These are phyloP conservation scores for Coniella vitis DNA, from an alignment of 2,329 filamentous ascomycete species.

Conservation along the genomic window DNA sequence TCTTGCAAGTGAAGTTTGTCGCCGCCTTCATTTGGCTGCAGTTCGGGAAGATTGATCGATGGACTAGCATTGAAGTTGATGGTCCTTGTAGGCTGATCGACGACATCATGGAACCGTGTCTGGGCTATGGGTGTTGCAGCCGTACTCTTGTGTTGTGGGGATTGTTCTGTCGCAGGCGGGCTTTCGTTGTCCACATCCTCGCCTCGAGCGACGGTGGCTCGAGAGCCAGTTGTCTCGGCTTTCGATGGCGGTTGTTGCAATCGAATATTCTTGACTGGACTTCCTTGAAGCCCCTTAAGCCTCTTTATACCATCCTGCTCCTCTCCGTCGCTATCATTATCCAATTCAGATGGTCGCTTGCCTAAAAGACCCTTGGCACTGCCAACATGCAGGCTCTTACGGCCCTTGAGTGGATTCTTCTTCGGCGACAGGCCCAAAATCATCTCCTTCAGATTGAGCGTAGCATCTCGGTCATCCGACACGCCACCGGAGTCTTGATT, in stretches of 20 bases:
- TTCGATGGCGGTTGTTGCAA: constrained; percentile 63
- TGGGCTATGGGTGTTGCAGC: constrained; percentile 50
- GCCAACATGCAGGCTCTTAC: constrained; percentile 72
- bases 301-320: constrained; percentile 59
- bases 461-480: constrained; percentile 52
- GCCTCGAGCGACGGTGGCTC: constrained; percentile 42
- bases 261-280: constrained; percentile 69
- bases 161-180: constrained; percentile 38
- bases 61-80: constrained; percentile 36
- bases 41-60: constrained; percentile 7
- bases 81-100: constrained; percentile 38
- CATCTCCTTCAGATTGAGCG: constrained; percentile 66
- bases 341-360: constrained; percentile 66
- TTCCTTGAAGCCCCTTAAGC: constrained; percentile 63
- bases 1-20: constrained; percentile 77
- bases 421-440: constrained; percentile 73
- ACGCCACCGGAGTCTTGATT: constrained; percentile 44
- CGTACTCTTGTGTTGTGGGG: constrained; percentile 39
- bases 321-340: constrained; percentile 55
- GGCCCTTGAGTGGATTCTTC: constrained; percentile 57
- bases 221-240: constrained; percentile 54
- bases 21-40: constrained; percentile 43
- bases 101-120: constrained; percentile 46
- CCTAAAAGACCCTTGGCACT: constrained; percentile 67
- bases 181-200: constrained; percentile 30